Percentiles rank a stretch among this genome's conserved stretches.
Evolutionary conservation across 1,284 basidiomycete genomes (phyloP).

Genomic region (Austroboletus niveus): DNA sequence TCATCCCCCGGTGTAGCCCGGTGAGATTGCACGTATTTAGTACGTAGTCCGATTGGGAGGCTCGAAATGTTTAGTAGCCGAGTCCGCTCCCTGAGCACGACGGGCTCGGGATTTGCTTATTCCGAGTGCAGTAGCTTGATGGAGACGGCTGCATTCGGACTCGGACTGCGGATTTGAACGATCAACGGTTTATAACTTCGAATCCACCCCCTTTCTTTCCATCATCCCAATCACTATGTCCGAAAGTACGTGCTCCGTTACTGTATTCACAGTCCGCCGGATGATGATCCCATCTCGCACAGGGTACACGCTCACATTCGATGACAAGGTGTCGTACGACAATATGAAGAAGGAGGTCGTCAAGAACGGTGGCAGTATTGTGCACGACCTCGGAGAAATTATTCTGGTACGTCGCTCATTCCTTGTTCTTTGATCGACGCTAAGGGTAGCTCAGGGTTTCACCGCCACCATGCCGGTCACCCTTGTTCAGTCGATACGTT

Average conservation of each 20-base stretch:
- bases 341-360: slow-evolving; percentile 13
- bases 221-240: slow-evolving; percentile 12
- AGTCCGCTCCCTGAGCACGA: too few relatives aligned
- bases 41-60: too few relatives aligned
- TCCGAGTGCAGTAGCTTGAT: neutral
- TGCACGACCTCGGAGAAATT: slow-evolving; percentile 7
- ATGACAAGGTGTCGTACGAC: slow-evolving; percentile 7
- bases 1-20: too few relatives aligned
- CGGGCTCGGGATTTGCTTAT: neutral
- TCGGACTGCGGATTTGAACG: neutral
- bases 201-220: neutral
- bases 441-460: slow-evolving; percentile 12
- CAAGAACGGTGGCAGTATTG: slow-evolving; percentile 10
- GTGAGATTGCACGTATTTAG: too few relatives aligned
- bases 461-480: slow-evolving; percentile 11
- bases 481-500: neutral
- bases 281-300: neutral
- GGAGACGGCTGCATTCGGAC: neutral
- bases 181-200: neutral
- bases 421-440: neutral
- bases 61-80: too few relatives aligned
- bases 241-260: slow-evolving; percentile 13
- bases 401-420: slow-evolving; percentile 1
- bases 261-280: neutral
- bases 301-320: slow-evolving; percentile 20